Evolutionary conservation across 2,329 filamentous ascomycete species (phyloP).

Genomic region (Lojkania enalia): DNA sequence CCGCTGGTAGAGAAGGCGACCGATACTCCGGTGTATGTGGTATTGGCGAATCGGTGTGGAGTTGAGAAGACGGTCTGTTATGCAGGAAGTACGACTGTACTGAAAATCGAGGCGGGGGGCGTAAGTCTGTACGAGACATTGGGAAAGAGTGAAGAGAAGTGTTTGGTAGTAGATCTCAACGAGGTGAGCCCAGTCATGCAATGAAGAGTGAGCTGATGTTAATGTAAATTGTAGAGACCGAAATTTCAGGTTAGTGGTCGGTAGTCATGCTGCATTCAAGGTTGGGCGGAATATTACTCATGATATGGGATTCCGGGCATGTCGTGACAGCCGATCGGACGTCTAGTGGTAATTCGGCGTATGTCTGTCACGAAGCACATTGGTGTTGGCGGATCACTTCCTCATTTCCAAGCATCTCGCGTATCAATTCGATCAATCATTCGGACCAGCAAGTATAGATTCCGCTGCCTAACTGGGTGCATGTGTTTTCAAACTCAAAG

Average conservation of each 20-base stretch:
- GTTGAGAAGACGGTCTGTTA: conserved; percentile 68
- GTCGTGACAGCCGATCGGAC: not conserved
- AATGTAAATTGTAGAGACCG: conserved; percentile 17
- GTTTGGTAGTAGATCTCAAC: conserved; percentile 69
- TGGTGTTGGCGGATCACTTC: too few species aligned
- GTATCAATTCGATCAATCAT: conserved; percentile 2
- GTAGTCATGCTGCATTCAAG: too few species aligned
- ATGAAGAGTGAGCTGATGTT: conserved; percentile 2
- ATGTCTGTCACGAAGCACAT: too few species aligned
- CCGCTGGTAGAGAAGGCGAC: conserved; percentile 52
- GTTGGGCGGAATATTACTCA: too few species aligned
- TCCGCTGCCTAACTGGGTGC: conserved; percentile 43
- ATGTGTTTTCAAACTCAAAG: conserved; percentile 43
- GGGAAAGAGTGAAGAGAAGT: conserved; percentile 69
- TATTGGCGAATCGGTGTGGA: conserved; percentile 73
- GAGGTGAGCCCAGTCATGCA: conserved; percentile 31
- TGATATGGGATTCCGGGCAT: not conserved
- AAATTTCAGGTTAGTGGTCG: conserved; percentile 40
- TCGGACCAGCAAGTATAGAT: conserved; percentile 40
- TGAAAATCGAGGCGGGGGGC: conserved; percentile 67
- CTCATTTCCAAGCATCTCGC: too few species aligned
- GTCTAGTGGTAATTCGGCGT: too few species aligned
- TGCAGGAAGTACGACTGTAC: conserved; percentile 72
- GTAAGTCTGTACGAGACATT: conserved; percentile 71
- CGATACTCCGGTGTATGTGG: conserved; percentile 62